These are phyloP conservation scores for Tolypocladium nubicola DNA, from an alignment of 2,329 filamentous ascomycete species.

Conservation along the genomic window DNA sequence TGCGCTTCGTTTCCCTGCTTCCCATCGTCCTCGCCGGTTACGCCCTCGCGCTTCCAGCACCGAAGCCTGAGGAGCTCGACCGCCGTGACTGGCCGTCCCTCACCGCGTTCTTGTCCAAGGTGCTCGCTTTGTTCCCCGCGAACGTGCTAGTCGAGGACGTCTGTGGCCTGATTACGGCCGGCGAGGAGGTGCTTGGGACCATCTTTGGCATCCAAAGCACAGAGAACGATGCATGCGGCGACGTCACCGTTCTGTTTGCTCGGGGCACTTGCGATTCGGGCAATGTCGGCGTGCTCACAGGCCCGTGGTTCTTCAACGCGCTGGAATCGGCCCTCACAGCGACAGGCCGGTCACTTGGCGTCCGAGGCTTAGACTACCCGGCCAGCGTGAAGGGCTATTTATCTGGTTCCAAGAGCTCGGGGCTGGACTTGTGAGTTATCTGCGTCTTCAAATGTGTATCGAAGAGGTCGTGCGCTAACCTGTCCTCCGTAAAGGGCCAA, in stretches of 20 bases:
- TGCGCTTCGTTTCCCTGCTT: background rate
- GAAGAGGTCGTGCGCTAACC: background rate
- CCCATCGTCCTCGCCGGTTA: background rate
- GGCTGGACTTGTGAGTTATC: conserved; percentile 11
- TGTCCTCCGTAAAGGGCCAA: conserved; percentile 18
- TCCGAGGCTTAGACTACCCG: conserved; percentile 16
- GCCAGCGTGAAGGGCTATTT: conserved; percentile 16
- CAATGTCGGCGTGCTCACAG: conserved; percentile 17
- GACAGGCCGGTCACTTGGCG: conserved; percentile 7
- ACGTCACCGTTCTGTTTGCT: conserved; percentile 17
- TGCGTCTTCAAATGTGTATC: background rate
- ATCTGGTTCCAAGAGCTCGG: conserved; percentile 8
- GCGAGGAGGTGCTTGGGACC: conserved; percentile 6
- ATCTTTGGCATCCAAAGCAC: conserved; percentile 7
- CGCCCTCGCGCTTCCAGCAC: background rate
- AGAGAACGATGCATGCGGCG: conserved; percentile 10
- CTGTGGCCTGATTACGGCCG: conserved; percentile 5
- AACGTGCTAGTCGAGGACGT: conserved; percentile 4
- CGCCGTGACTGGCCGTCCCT: background rate
- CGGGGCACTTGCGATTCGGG: conserved; percentile 18
- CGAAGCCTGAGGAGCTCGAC: background rate
- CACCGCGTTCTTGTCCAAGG: conserved; percentile 4
- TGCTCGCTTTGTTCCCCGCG: conserved; percentile 7
- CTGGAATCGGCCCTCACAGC: conserved; percentile 6
- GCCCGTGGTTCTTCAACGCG: conserved; percentile 15